Percentiles rank a stretch among this genome's conserved stretches.
Conservation (phyloP, 1,284 basidiomycete species). For the Meira miltonrushii region DNA sequence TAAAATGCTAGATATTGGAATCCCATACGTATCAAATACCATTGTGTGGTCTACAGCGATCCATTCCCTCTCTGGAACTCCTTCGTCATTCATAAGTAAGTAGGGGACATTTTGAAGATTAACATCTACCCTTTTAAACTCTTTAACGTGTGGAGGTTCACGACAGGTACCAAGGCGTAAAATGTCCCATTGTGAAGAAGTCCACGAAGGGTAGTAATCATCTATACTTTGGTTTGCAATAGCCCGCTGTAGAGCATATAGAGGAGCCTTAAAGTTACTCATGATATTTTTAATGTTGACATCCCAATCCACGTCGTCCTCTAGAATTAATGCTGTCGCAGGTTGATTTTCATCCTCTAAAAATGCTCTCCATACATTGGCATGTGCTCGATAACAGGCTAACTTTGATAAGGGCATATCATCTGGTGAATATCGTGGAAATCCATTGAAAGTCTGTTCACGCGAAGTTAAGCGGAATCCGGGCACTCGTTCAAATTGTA, state of each 20-base stretch:
- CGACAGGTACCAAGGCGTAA: neutral
- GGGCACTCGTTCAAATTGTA: too few relatives aligned
- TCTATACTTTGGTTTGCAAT: neutral
- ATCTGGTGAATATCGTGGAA: too few relatives aligned
- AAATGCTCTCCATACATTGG: neutral
- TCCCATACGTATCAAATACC: neutral
- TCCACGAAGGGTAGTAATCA: too few relatives aligned
- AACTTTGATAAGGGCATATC: neutral
- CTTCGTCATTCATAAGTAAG: neutral
- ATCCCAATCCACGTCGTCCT: conserved; percentile 1
- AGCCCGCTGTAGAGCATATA: neutral
- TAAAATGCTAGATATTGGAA: neutral
- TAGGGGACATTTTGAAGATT: neutral
- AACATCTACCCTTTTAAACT: neutral
- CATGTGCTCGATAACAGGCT: neutral
- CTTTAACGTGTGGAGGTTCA: neutral
- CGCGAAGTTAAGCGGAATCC: too few relatives aligned
- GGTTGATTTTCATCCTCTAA: neutral
- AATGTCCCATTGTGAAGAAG: too few relatives aligned
- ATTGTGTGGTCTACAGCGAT: neutral
- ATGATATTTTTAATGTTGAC: neutral
- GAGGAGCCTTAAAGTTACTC: neutral
- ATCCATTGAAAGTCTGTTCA: too few relatives aligned
- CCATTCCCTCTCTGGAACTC: neutral
- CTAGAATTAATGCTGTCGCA: neutral